Evolutionary conservation across 495 filamentous ascomycete species (phyloP).

Genomic region (Podospora sp.): DNA sequence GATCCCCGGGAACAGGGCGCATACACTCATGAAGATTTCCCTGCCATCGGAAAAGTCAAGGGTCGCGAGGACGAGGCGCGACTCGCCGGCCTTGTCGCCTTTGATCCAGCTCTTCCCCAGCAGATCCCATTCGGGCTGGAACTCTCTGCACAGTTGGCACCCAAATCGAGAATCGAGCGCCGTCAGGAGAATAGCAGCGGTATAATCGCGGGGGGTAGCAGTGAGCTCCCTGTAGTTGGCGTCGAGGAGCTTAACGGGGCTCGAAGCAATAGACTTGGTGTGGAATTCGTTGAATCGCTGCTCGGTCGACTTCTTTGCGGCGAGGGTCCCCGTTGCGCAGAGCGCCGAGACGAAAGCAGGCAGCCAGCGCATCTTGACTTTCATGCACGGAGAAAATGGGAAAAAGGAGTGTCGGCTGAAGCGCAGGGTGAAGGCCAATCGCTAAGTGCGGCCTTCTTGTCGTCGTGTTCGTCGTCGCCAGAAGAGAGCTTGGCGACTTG

Average conservation of each 20-base stretch:
- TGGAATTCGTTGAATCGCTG: constrained; percentile 70
- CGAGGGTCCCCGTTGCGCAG: constrained; percentile 53
- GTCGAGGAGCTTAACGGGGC: constrained; percentile 77
- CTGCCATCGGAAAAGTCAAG: constrained; percentile 88
- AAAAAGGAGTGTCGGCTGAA: constrained; percentile 10
- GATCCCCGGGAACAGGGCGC: constrained; percentile 16
- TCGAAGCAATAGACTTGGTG: constrained; percentile 62
- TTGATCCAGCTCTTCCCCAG: constrained; percentile 84
- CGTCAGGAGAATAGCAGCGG: constrained; percentile 80
- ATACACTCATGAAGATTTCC: constrained; percentile 84
- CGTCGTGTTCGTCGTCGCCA: constrained; percentile 24
- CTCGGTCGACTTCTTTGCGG: constrained; percentile 57
- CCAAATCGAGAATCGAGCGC: constrained; percentile 83
- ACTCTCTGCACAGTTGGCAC: constrained; percentile 84
- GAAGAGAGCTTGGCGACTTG: constrained; percentile 20
- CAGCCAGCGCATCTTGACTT: constrained; percentile 54
- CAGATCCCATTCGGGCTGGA: constrained; percentile 93
- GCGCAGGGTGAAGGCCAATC: constrained; percentile 25
- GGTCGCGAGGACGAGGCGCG: constrained; percentile 77
- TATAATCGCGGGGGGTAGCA: constrained; percentile 77
- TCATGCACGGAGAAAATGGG: constrained; percentile 10
- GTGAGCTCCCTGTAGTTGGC: constrained; percentile 73
- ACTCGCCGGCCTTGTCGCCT: constrained; percentile 71
- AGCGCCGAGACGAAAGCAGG: constrained; percentile 61
- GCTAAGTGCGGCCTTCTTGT: constrained; percentile 21